Evolutionary conservation across 805 yeast species (phyloP), one percentile per base, ranked within the genome.

Genomic region (Cyberlindnera mycetangii): DNA sequence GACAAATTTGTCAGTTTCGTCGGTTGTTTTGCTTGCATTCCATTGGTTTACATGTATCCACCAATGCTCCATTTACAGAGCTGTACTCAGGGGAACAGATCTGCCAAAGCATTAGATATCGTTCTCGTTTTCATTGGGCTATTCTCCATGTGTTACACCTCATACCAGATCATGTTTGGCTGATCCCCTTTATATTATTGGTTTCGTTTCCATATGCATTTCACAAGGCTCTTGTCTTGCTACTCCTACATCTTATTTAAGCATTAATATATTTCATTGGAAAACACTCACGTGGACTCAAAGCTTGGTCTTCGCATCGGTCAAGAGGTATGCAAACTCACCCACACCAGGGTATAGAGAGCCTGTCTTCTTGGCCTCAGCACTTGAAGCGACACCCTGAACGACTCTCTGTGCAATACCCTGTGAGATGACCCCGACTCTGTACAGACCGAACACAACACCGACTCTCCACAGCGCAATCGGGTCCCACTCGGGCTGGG

Each of bases 21-120:
- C 41, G 95, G 95, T 4, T 83, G 89, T 41, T 83, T 86, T 66
- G 90, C 92, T 1, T 86, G 95, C 57, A 83, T 86, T 44, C 95
- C 95, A 2, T 72, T 86, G 67, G 93, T 86, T 5, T 86, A 86
- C 66, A 81, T 86, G 79, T 85, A 85, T 56, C 93, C 95, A 8
- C 93, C 95, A 15, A 71, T 86, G 72, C 66, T 86, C 42, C 93
- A 86, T 56, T 69, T 79, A 43, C 74, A 69, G 56, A 44, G 55
- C 27, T 32, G 46, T 27, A 45, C 45, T 9, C 32, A 39, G 22
- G 54, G 71, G 12, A 64, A 55, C 33, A 59, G 55, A 45, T 64
- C 71, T 60, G 56, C 55, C 3, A 72, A 75, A 25, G 24, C 55
- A 1, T 51, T 76, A 9, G 86, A 85, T 57, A 64, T 71, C 27